These are phyloP conservation scores for Viola pubescens DNA, from an alignment of 441 rosid genomes.

Conservation along the genomic window DNA sequence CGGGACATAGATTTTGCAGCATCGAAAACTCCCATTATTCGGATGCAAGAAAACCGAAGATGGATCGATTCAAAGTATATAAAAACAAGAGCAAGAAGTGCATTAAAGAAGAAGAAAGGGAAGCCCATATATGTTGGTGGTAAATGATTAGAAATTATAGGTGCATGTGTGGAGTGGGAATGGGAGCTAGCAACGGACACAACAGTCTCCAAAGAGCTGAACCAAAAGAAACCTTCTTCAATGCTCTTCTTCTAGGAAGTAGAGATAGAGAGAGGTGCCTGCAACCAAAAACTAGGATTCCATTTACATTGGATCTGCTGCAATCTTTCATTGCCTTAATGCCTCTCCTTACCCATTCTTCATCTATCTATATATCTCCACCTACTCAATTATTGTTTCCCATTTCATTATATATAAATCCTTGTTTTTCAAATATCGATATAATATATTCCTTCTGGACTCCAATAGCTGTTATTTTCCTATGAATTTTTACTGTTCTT, in stretches of 20 bases:
- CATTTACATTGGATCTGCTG: constrained; percentile 39
- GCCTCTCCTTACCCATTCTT: constrained; percentile 18
- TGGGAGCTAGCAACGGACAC: constrained; percentile 15
- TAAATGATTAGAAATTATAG: constrained; percentile 20
- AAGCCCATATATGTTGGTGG: constrained; percentile 17
- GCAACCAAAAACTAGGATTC: constrained; percentile 27
- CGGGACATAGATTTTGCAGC: not conserved
- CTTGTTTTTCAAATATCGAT: no score
- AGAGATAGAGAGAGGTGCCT: constrained; percentile 12
- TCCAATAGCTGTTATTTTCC: no score
- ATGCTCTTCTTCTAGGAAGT: not conserved
- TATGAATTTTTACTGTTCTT: no score
- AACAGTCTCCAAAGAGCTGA: constrained; percentile 14
- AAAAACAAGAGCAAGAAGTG: constrained; percentile 5
- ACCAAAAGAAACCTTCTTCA: not conserved
- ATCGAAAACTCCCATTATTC: constrained; percentile 6
- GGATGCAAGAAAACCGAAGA: constrained; percentile 4
- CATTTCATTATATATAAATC: constrained; percentile 4
- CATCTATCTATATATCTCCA: constrained; percentile 11
- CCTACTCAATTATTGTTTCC: constrained; percentile 25
- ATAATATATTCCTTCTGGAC: no score
- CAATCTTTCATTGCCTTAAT: constrained; percentile 30
- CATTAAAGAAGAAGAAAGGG: constrained; percentile 18
- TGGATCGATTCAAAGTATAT: not conserved
- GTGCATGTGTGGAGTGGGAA: constrained; percentile 10